Percentiles rank a stretch among this genome's conserved stretches.
These are phyloP conservation scores for Bondarzewia mesenterica DNA, from an alignment of 1,284 basidiomycete genomes.

Conservation along the genomic window DNA sequence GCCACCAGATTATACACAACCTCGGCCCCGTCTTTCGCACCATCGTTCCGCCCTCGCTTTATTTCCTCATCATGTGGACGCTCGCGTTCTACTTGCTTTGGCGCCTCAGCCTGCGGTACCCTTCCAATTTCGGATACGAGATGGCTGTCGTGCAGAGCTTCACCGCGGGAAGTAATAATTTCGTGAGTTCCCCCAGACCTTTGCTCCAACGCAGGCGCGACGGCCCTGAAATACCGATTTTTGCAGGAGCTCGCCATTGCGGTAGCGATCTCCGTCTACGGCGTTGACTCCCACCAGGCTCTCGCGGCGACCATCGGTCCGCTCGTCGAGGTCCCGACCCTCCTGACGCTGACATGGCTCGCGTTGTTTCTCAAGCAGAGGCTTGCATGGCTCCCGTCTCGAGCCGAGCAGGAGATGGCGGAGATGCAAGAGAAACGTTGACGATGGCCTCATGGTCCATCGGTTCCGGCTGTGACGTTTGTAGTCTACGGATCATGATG, in stretches of 20 bases:
- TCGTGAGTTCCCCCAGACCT: slow-evolving; percentile 26
- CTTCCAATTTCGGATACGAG: slow-evolving; percentile 42
- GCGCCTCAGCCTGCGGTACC: slow-evolving; percentile 28
- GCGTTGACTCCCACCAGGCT: slow-evolving; percentile 65
- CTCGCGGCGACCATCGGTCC: slow-evolving; percentile 76
- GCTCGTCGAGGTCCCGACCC: slow-evolving; percentile 72
- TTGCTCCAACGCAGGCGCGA: no score
- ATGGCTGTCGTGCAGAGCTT: slow-evolving; percentile 66
- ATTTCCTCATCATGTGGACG: slow-evolving; percentile 77
- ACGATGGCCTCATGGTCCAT: no score
- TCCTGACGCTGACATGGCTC: slow-evolving; percentile 67
- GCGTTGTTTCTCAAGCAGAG: slow-evolving; percentile 45
- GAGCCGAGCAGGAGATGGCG: background rate
- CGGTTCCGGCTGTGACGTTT: no score
- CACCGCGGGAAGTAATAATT: slow-evolving; percentile 50
- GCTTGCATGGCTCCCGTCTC: slow-evolving; percentile 35
- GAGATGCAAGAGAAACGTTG: no score
- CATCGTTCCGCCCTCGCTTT: slow-evolving; percentile 73
- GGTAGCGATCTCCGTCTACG: slow-evolving; percentile 73
- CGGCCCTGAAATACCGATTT: background rate
- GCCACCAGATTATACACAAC: slow-evolving; percentile 52
- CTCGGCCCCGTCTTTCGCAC: slow-evolving; percentile 71
- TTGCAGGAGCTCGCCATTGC: slow-evolving; percentile 75
- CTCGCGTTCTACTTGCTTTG: slow-evolving; percentile 52
- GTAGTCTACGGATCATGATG: no score